Evolutionary conservation across 2,329 filamentous ascomycete genomes (phyloP), one percentile per base, ranked within the genome.

Genomic region (Ophiocordyceps australis): DNA sequence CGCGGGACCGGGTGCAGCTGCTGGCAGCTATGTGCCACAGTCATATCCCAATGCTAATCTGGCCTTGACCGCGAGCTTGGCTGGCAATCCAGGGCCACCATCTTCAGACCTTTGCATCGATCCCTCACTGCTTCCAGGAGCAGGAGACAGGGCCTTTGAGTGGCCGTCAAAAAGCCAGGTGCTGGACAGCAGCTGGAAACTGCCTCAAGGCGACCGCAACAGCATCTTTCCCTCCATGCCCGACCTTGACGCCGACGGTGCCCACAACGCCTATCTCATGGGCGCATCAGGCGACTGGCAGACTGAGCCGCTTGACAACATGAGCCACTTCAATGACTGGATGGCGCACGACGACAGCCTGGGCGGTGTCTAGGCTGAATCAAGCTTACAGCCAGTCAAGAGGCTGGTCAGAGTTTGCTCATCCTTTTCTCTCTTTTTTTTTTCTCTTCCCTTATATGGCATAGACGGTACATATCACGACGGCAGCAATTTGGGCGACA

Each of bases 211-310:
- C 10, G 13, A 21, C 9, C 21, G 14, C 7, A 19, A 25, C 21
- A 20, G 26, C 16, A 22, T 30, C 14, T 17, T 20, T 19, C 9
- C 20, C 3, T 9, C 20, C 9, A 31, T 39, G 10, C 33, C 35
- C 2, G 35, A 33, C 8, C 25, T 36, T 19, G 31, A 35, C 24
- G 18, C 17, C 3, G 18, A 23, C 7, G 30, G 19, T 13, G 32
- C 35, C 12, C 41, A 43, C 24, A 40, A 45, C 13, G 37, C 30
- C 5, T 49, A 46, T 24, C 37, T 54, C 16, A 41, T 36, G 22
- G 48, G 50, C 14, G 39, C 35, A 8, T 37, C 46, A 17, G 37
- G 35, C 9, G 49, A 49, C 26, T 54, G 50, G 50, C 36, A 45
- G 28, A 35, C 52, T 7, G 43, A 48, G 32, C 38, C 46, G 13